Evolutionary conservation across 2,329 filamentous ascomycete species (phyloP), one percentile per base, ranked within the genome.

Genomic region (Colletotrichum sp.): DNA sequence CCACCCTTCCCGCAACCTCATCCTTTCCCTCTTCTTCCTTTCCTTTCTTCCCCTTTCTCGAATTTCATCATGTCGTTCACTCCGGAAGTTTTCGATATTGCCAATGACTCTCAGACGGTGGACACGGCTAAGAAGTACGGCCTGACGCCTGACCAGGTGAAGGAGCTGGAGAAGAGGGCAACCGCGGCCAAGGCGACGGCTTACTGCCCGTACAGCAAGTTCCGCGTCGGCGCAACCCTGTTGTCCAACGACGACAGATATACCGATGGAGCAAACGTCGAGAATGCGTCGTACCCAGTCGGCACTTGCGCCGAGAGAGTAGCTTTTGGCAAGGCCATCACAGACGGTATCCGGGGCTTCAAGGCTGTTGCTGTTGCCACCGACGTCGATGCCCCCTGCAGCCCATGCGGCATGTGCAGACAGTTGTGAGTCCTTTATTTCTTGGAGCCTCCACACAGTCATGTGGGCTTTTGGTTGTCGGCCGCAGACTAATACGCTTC

Each of bases 281-380:
- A 99, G 87, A 98, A 99, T 83, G 96, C 95, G 2, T 89, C 94
- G 32, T 99, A 98, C 83, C 96, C 97, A 0, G 96, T 98, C 8
- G 95, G 95, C n/a, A 98, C 95, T 4, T 99, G 97, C 84, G 97
- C 97, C 16, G 97, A 99, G 89, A 90, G 96, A 75, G 95, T 96
- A n/a, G 96, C 95, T 3, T 89, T 99, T 79, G 94, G 92, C 9
- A 95, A 93, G 52, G 96, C 96, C 26, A 91, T 98, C 7, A 90
- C 92, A 8, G 86, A 86, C 68, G 90, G 91, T 5, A 85, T 90
- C 78, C 85, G 84, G 39, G 81, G 68, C 10, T 95, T 98, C 86
- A 93, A 92, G 81, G 96, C 96, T 24, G 85, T 99, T 26, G 96
- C 95, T 18, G 96, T 99, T 6, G 91, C 95, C 8, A 98, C 96